phyloP scores from a whole-genome alignment of 371 early-diverging fungal species.

The Apophysomyces variabilis region DNA sequence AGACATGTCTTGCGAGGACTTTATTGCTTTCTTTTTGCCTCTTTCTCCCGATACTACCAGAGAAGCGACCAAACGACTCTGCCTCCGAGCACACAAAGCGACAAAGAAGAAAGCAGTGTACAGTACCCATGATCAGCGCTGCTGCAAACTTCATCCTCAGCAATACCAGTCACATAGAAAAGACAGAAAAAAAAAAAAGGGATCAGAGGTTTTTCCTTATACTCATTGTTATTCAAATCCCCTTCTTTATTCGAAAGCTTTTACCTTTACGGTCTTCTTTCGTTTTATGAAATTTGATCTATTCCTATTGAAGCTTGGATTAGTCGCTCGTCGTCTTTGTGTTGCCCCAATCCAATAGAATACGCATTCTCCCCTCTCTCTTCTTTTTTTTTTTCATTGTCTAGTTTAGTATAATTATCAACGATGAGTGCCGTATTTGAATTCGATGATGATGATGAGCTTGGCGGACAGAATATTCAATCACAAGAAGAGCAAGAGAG shows the following conservation, averaged over 20 bases:
- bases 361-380: not conserved
- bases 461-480: slow-evolving; percentile 6
- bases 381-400: too few species aligned
- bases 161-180: not conserved
- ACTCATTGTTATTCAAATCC: slow-evolving; percentile 10
- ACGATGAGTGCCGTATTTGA: slow-evolving; percentile 52
- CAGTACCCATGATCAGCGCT: too few species aligned
- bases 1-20: too few species aligned
- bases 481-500: slow-evolving; percentile 31
- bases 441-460: slow-evolving; percentile 43
- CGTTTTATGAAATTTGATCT: slow-evolving; percentile 29
- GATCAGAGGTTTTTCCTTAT: not conserved
- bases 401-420: slow-evolving; percentile 10
- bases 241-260: slow-evolving; percentile 1
- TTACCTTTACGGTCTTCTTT: not conserved
- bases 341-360: slow-evolving; percentile 15
- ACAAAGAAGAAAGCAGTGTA: too few species aligned
- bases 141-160: too few species aligned
- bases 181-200: slow-evolving; percentile 3
- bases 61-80: too few species aligned
- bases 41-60: too few species aligned
- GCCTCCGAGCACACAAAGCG: too few species aligned
- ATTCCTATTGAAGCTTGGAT: slow-evolving; percentile 28
- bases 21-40: too few species aligned
- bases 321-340: slow-evolving; percentile 37